Conservation (phyloP, 1,139 yeast genomes). For the Yamadazyma diospyri region DNA sequence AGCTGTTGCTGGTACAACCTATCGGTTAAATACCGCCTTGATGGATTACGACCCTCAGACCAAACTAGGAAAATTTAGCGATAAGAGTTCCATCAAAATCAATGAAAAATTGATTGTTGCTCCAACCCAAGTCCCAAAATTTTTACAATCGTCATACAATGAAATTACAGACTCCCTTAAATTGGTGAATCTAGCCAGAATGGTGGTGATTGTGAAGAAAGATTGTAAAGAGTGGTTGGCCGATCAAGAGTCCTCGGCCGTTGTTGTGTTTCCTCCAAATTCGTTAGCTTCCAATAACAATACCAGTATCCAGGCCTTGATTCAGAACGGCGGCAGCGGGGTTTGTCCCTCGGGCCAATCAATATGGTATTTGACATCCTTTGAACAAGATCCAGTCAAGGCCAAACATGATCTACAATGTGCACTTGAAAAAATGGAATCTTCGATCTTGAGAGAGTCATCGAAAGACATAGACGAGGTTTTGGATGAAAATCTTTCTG, state of each 20-base stretch:
- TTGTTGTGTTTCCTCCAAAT: conserved; percentile 91
- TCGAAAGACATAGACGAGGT: conserved; percentile 46
- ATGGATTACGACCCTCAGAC: conserved; percentile 60
- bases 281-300: conserved; percentile 66
- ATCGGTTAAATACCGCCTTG: conserved; percentile 70
- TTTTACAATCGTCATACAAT: conserved; percentile 32
- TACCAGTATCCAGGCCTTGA: conserved; percentile 78
- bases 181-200: conserved; percentile 57
- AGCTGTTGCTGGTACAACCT: conserved; percentile 96
- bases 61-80: conserved; percentile 69
- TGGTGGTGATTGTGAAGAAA: conserved; percentile 79
- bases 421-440: conserved; percentile 78
- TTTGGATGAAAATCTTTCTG: conserved; percentile 47
- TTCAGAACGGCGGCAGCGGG: conserved; percentile 87
- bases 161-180: conserved; percentile 35
- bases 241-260: conserved; percentile 76
- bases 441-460: conserved; percentile 74
- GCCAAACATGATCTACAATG: conserved; percentile 78
- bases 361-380: conserved; percentile 84
- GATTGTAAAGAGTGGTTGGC: conserved; percentile 91
- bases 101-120: conserved; percentile 72
- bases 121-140: conserved; percentile 66
- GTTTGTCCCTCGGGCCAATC: conserved; percentile 87
- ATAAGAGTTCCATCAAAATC: conserved; percentile 71
- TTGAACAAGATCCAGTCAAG: conserved; percentile 58